phyloP scores from a whole-genome alignment of 371 early-diverging fungal genomes.

The Rhizomucor pusillus region DNA sequence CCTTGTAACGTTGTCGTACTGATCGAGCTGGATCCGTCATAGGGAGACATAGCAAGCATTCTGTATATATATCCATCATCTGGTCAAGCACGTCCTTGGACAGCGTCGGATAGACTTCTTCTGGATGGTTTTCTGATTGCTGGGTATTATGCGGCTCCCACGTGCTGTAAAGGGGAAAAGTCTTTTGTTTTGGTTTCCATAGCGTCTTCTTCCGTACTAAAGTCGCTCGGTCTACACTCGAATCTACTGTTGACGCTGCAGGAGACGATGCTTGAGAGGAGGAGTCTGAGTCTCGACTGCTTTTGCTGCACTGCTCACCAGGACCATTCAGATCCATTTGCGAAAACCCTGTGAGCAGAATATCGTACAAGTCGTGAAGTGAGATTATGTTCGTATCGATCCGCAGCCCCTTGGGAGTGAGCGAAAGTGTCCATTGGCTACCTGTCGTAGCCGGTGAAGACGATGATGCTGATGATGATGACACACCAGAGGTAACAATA shows the following conservation, averaged over 20 bases:
- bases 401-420: conserved; percentile 36
- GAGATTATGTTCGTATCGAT: conserved; percentile 47
- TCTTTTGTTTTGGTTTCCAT: conserved; percentile 27
- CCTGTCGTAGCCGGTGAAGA: conserved; percentile 1
- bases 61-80: conserved; percentile 21
- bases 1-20: conserved; percentile 6
- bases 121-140: background rate
- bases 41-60: conserved; percentile 25
- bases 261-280: conserved; percentile 3
- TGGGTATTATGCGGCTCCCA: conserved; percentile 29
- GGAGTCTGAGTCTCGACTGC: conserved; percentile 1
- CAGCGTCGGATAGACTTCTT: background rate
- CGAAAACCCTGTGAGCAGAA: conserved; percentile 27
- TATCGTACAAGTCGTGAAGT: conserved; percentile 37
- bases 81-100: conserved; percentile 8
- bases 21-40: conserved; percentile 16
- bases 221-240: conserved; percentile 3
- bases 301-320: background rate
- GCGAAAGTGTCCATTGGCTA: conserved; percentile 33
- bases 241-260: background rate
- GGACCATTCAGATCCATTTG: conserved; percentile 7
- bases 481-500: background rate
- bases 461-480: conserved; percentile 2
- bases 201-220: conserved; percentile 15
- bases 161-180: conserved; percentile 44